phyloP scores from a whole-genome alignment of 305 asterid species.

The Solanum hybrid region DNA sequence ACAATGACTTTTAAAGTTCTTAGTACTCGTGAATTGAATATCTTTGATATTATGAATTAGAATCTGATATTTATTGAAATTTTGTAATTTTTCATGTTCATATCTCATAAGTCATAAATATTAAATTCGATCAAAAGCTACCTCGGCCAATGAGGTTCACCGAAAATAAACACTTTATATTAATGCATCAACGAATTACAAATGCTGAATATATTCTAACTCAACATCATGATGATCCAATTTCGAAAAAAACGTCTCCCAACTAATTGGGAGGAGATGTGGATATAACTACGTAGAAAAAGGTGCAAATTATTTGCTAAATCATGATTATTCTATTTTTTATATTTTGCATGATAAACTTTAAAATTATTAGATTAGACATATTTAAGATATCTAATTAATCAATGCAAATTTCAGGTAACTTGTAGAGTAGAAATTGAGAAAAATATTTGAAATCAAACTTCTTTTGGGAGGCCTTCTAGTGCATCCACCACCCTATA shows the following conservation, averaged over 20 bases:
- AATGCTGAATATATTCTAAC: not conserved
- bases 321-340: not conserved
- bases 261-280: not conserved
- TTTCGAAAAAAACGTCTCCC: not conserved
- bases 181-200: not conserved
- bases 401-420: not conserved
- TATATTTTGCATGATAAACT: not conserved
- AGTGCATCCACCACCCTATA: not conserved
- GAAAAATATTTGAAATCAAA: not conserved
- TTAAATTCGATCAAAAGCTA: not conserved
- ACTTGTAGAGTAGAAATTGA: not conserved
- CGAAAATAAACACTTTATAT: not conserved
- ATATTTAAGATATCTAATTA: not conserved
- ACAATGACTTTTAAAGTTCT: not conserved
- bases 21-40: not conserved
- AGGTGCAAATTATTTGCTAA: not conserved
- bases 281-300: not conserved
- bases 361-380: not conserved
- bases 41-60: not conserved
- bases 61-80: not conserved
- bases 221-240: not conserved
- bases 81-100: not conserved
- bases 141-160: too few relatives aligned
- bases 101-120: not conserved
- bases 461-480: not conserved